Evolutionary conservation across 805 yeast species (phyloP).

Genomic region (Ogataea pignaliae): DNA sequence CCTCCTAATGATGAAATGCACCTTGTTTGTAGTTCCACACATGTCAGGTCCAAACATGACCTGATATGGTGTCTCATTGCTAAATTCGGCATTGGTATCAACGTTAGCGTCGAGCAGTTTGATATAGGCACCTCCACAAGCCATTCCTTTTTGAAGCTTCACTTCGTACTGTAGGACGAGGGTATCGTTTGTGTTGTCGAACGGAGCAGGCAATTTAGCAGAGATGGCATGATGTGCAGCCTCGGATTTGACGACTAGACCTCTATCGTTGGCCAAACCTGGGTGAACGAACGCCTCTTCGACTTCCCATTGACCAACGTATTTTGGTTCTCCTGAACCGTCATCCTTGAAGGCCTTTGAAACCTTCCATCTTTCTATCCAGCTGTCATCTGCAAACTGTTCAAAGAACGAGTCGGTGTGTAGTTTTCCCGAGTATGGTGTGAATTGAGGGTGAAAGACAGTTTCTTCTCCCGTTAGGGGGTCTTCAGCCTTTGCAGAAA

Average conservation of each 20-base stretch:
- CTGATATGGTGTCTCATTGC: constrained; percentile 67
- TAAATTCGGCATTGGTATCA: constrained; percentile 40
- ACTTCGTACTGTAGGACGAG: constrained; percentile 88
- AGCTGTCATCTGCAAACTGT: constrained; percentile 45
- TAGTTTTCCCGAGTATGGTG: constrained; percentile 35
- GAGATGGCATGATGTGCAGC: constrained; percentile 85
- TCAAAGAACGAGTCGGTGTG: constrained; percentile 53
- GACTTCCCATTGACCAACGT: constrained; percentile 72
- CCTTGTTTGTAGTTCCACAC: constrained; percentile 77
- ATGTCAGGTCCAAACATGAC: constrained; percentile 94
- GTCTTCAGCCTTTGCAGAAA: no score
- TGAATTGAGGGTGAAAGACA: constrained; percentile 28
- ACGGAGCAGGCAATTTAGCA: constrained; percentile 48
- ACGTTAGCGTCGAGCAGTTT: constrained; percentile 53
- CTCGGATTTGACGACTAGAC: constrained; percentile 68
- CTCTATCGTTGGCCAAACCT: constrained; percentile 64
- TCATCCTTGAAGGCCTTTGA: constrained; percentile 49
- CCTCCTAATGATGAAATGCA: constrained; percentile 69
- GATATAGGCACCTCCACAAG: constrained; percentile 88
- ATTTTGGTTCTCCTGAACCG: constrained; percentile 47
- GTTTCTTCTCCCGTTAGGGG: no score
- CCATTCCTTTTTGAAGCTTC: constrained; percentile 71
- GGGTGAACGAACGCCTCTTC: constrained; percentile 57
- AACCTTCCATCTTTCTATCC: constrained; percentile 49
- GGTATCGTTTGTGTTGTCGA: constrained; percentile 58